These are phyloP conservation scores for Didymella segeticola DNA, from an alignment of 2,329 filamentous ascomycete genomes.

Conservation along the genomic window DNA sequence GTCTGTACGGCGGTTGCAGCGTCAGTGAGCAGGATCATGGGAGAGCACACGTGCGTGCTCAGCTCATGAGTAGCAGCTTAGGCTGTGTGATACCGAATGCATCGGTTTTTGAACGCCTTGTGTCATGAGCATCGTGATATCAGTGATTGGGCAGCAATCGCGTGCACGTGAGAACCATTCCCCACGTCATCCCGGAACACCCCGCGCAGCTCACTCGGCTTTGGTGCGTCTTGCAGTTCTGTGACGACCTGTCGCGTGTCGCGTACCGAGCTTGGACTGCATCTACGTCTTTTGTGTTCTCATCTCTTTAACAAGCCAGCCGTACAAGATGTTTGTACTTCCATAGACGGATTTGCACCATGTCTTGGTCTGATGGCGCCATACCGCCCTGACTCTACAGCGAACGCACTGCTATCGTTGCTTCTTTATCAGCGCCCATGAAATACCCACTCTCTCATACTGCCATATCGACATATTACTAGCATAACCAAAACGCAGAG, in stretches of 20 bases:
- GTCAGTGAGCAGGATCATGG: slow-evolving; percentile 21
- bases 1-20: slow-evolving; percentile 18
- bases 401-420: slow-evolving; percentile 22
- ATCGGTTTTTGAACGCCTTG: slow-evolving; percentile 21
- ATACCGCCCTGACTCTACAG: slow-evolving; percentile 37
- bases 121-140: slow-evolving; percentile 1
- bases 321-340: slow-evolving; percentile 21
- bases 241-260: slow-evolving; percentile 16
- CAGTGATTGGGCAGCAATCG: slow-evolving; percentile 12
- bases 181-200: slow-evolving; percentile 25
- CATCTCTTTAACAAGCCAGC: neutral
- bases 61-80: slow-evolving; percentile 29
- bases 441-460: neutral
- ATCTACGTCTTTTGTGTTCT: neutral
- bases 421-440: neutral
- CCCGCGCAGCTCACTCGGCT: slow-evolving; percentile 7
- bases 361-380: slow-evolving; percentile 43
- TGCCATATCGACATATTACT: neutral
- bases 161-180: slow-evolving; percentile 3
- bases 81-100: slow-evolving; percentile 35
- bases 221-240: slow-evolving; percentile 2
- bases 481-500: neutral
- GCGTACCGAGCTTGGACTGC: slow-evolving; percentile 7
- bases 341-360: slow-evolving; percentile 28
- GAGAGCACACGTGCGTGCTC: slow-evolving; percentile 21